phyloP scores from a whole-genome alignment of 495 filamentous ascomycete species.

The Endocarpon pusillum region DNA sequence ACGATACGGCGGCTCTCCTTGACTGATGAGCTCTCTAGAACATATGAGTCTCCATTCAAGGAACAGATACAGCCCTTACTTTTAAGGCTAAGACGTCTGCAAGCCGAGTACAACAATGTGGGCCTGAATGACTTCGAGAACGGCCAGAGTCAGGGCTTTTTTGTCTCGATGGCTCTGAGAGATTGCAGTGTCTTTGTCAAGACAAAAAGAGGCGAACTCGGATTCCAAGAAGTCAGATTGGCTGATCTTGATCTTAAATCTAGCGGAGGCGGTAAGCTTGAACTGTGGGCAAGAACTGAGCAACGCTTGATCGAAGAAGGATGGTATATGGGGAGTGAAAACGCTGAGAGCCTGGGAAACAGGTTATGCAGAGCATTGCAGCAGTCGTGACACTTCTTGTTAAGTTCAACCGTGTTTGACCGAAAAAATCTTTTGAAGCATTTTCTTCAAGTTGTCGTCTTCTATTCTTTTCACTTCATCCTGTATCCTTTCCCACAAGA shows the following conservation, averaged over 20 bases:
- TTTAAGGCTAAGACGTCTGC: constrained; percentile 18
- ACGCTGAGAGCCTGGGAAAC: constrained; percentile 5
- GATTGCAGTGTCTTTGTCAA: constrained; percentile 76
- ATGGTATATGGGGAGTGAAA: constrained; percentile 50
- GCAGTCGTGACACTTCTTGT: no score
- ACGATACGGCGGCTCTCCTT: not conserved
- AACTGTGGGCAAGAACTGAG: constrained; percentile 59
- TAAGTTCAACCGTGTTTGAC: constrained; percentile 14
- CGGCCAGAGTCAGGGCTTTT: not conserved
- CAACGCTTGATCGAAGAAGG: constrained; percentile 43
- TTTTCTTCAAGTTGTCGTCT: constrained; percentile 16
- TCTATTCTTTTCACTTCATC: constrained; percentile 40
- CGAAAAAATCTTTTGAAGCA: constrained; percentile 22
- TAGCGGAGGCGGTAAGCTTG: constrained; percentile 43
- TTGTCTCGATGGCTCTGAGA: constrained; percentile 82
- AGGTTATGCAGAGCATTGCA: not conserved
- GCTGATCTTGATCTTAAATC: constrained; percentile 84
- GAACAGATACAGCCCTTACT: constrained; percentile 19
- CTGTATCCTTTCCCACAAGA: constrained; percentile 28
- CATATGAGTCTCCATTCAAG: constrained; percentile 15
- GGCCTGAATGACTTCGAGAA: constrained; percentile 17
- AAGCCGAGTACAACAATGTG: constrained; percentile 20
- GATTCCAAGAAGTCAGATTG: constrained; percentile 49
- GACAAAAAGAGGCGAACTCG: constrained; percentile 26
- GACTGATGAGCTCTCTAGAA: not conserved